These are phyloP conservation scores for Kuraishia piskuri DNA, from an alignment of 805 yeast genomes.

Conservation along the genomic window DNA sequence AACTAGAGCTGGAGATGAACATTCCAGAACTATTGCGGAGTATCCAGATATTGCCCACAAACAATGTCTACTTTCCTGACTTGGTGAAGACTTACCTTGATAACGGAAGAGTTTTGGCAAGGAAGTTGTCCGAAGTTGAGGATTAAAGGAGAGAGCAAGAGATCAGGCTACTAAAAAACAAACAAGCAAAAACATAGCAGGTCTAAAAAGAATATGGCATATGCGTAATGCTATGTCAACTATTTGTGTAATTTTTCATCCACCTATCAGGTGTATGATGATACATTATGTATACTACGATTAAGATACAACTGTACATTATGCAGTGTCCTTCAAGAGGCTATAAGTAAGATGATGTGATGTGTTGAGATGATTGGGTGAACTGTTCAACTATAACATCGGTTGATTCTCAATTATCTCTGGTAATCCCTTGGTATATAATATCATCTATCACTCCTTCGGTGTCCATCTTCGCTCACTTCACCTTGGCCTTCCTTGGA, in stretches of 20 bases:
- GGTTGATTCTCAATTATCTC: no score
- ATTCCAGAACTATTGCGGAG: constrained; percentile 21
- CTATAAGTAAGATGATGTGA: no score
- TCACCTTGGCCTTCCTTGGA: no score
- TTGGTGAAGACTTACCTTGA: constrained; percentile 36
- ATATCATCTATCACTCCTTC: no score
- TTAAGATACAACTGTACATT: no score
- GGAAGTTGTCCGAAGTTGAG: constrained; percentile 18
- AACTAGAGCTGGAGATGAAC: constrained; percentile 26
- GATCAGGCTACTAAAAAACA: neutral
- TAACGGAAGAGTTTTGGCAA: constrained; percentile 28
- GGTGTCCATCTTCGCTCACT: no score
- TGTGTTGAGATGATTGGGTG: no score
- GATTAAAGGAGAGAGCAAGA: neutral
- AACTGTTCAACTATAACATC: no score
- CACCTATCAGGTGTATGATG: neutral
- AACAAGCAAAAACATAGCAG: neutral
- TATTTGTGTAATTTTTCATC: neutral
- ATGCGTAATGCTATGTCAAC: no score
- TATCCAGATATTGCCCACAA: constrained; percentile 22
- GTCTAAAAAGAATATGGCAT: neutral
- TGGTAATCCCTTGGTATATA: no score
- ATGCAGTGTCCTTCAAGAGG: no score
- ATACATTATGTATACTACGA: neutral
- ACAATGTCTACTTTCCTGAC: constrained; percentile 34